Percentiles rank a stretch among this genome's conserved stretches.
Evolutionary conservation across 495 filamentous ascomycete genomes (phyloP).

Genomic region (Trypethelium eluteriae): DNA sequence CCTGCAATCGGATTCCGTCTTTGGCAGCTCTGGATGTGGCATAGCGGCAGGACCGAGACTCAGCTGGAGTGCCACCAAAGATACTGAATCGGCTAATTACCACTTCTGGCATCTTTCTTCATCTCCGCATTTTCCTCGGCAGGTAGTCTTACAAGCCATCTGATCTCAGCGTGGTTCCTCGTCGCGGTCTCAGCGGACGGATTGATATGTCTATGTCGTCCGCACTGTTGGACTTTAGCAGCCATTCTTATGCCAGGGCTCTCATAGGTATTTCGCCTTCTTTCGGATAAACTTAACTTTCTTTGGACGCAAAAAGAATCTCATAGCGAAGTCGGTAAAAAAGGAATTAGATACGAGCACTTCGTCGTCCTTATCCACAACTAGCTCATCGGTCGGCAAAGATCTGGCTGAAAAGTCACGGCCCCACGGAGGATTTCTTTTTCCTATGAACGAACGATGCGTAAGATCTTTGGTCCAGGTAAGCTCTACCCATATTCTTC

Average conservation of each 20-base stretch:
- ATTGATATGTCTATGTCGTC: not conserved
- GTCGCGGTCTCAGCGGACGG: not conserved
- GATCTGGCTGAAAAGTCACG: not conserved
- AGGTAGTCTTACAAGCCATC: not conserved
- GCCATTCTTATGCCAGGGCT: not conserved
- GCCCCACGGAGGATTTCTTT: not conserved
- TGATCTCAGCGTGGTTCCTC: not conserved
- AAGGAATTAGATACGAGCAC: not conserved
- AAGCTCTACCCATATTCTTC: not conserved
- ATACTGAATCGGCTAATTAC: constrained; percentile 2
- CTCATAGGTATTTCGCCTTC: not conserved
- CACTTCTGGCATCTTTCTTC: constrained; percentile 8
- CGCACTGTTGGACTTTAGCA: not conserved
- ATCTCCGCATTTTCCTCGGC: not conserved
- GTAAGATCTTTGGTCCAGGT: not conserved
- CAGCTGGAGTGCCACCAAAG: constrained; percentile 7
- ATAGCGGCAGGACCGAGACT: not conserved
- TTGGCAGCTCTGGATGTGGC: constrained; percentile 5
- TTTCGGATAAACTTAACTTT: not conserved
- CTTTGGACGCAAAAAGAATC: not conserved
- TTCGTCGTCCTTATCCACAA: not conserved
- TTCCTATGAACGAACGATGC: not conserved
- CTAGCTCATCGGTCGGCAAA: not conserved
- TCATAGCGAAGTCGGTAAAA: not conserved
- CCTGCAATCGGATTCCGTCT: constrained; percentile 3